These are phyloP conservation scores for Leishmania turanica DNA, from an alignment of 208 protist species.

Conservation along the genomic window DNA sequence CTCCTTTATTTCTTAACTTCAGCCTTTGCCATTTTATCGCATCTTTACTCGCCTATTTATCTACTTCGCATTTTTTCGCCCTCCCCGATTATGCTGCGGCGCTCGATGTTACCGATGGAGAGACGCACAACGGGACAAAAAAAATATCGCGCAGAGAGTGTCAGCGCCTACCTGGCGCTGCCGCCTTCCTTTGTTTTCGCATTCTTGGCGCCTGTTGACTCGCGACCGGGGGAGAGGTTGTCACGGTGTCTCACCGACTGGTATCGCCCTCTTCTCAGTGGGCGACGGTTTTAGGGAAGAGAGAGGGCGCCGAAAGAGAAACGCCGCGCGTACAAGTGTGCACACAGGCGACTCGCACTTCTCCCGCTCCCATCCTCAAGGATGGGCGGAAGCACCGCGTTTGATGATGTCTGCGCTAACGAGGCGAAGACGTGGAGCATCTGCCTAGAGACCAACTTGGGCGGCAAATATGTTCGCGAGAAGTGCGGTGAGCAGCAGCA, in stretches of 20 bases:
- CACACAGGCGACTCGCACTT: background rate
- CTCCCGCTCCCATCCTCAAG: background rate
- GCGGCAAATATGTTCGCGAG: constrained; percentile 27
- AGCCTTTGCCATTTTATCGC: background rate
- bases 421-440: constrained; percentile 62
- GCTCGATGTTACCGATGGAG: background rate
- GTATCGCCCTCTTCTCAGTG: background rate
- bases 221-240: background rate
- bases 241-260: background rate
- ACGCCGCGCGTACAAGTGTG: background rate
- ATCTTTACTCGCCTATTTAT: background rate
- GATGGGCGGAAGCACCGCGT: constrained; percentile 15
- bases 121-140: background rate
- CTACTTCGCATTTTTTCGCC: background rate
- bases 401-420: constrained; percentile 55
- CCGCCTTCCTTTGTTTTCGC: background rate
- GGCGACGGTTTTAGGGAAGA: background rate
- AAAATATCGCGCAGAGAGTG: too few relatives aligned
- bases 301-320: background rate
- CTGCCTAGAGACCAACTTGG: constrained; percentile 66
- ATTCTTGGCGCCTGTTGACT: background rate
- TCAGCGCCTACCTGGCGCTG: background rate
- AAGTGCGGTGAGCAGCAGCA: constrained; percentile 38
- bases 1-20: background rate
- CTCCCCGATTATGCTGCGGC: background rate